Base-by-base conservation (phyloP, 192 early-diverging fungal species). In the Coemansia sp. region DNA sequence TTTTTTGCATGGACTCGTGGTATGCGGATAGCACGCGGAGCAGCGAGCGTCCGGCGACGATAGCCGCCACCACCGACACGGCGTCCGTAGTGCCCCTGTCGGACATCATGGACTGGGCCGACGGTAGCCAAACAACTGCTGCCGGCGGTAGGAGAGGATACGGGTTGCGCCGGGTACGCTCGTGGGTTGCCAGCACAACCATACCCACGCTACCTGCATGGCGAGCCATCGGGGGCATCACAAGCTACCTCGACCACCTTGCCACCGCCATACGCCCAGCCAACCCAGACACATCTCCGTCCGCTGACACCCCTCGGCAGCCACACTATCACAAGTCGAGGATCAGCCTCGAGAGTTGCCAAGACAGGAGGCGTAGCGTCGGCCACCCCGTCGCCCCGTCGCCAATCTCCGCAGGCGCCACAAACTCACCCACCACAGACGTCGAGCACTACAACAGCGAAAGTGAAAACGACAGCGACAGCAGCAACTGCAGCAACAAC, bases 21-120 rank as follows among this genome's bases (percentile, higher is more conserved):
- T 17, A 27, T 24, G 41, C 46, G 34, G 53, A 64, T 33, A 64
- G 40, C 38, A 54, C 50, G n/a, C 44, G 53, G 8, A 53, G 45
- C 34, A 47, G 34, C n/a, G 53, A 55, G 0, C 71, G 62, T 17
- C 57, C 62, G 34, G 62, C 62, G 15, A 75, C 72, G 17, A 59
- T 69, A 17, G 60, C 66, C 19, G 64, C 58, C 52, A 58, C 55
- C 14, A 47, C 58, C 43, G 48, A 51, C n/a, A 50, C 61, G 7
- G n/a, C 33, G 2, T 59, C 69, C 9, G 33, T 46, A 6, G 34
- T 46, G 4, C 57, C 59, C 40, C 24, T 52, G 5, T 58, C 71
- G 5, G 72, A 68, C 34, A 62, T 70, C 51, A 49, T 43, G 19
- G 67, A 70, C 61, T 70, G 67, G 61, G 21, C 56, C 3, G 40